phyloP scores from a whole-genome alignment of 2,329 filamentous ascomycete species.

The Alternaria angustiovoidea region DNA sequence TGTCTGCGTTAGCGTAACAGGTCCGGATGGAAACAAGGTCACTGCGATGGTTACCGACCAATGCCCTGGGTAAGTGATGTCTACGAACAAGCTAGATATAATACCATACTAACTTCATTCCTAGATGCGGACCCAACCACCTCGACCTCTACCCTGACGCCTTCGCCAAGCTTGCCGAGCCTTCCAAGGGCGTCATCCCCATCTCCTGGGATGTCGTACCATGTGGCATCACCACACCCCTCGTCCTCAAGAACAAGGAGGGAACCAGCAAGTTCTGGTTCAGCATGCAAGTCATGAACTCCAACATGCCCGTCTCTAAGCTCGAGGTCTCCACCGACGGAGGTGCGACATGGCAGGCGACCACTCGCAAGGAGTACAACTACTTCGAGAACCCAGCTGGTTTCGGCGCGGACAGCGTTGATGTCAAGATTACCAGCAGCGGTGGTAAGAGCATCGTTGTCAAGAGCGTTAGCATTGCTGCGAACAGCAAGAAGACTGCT shows the following conservation, averaged over 20 bases:
- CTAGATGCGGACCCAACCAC: slow-evolving; percentile 59
- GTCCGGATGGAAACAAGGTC: slow-evolving; percentile 64
- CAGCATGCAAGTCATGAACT: slow-evolving; percentile 71
- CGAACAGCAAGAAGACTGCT: slow-evolving; percentile 36
- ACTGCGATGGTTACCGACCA: slow-evolving; percentile 71
- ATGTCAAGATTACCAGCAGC: slow-evolving; percentile 64
- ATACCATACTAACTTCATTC: not conserved
- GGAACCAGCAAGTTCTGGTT: slow-evolving; percentile 64
- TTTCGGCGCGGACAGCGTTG: slow-evolving; percentile 63
- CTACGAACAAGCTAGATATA: not conserved
- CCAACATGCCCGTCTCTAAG: slow-evolving; percentile 63
- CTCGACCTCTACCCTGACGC: slow-evolving; percentile 64
- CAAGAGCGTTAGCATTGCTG: slow-evolving; percentile 58
- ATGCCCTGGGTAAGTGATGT: slow-evolving; percentile 54
- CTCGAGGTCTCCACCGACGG: slow-evolving; percentile 70
- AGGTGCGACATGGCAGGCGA: slow-evolving; percentile 66
- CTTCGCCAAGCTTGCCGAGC: slow-evolving; percentile 58
- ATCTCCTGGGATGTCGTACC: slow-evolving; percentile 60
- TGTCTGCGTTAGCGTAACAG: slow-evolving; percentile 67
- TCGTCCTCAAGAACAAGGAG: slow-evolving; percentile 63
- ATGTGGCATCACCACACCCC: slow-evolving; percentile 61
- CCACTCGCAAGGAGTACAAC: slow-evolving; percentile 61
- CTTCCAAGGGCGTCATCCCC: slow-evolving; percentile 58
- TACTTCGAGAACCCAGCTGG: slow-evolving; percentile 69
- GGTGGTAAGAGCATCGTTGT: slow-evolving; percentile 62